A percentile compares a stretch with the other conserved stretches of the same genome.
Evolutionary conservation across 2,329 filamentous ascomycete species (phyloP).

Genomic region (Juglanconis sp.): DNA sequence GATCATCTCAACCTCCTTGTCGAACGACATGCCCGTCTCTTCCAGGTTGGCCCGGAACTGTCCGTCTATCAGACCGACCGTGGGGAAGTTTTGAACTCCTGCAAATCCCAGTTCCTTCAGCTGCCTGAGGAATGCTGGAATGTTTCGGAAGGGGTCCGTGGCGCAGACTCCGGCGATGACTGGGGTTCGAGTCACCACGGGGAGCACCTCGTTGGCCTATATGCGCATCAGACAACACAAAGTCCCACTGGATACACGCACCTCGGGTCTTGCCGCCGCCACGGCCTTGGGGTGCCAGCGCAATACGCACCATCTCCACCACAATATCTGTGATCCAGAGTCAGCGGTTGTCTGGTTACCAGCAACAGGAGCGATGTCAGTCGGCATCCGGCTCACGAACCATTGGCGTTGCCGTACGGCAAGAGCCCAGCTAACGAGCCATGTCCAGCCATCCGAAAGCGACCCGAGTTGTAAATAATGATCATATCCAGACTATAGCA

Average conservation of each 20-base stretch:
- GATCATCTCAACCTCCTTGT: slow-evolving; percentile 65
- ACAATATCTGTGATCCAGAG: slow-evolving; percentile 47
- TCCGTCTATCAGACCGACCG: slow-evolving; percentile 68
- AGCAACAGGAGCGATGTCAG: background rate
- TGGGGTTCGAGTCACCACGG: slow-evolving; percentile 59
- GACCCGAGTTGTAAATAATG: slow-evolving; percentile 69
- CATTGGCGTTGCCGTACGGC: slow-evolving; percentile 68
- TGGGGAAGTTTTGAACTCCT: slow-evolving; percentile 72
- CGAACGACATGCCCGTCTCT: slow-evolving; percentile 69
- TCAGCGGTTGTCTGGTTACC: background rate
- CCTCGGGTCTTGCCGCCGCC: background rate
- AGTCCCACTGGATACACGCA: too few species aligned
- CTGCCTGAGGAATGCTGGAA: slow-evolving; percentile 57
- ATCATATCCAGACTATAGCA: slow-evolving; percentile 55
- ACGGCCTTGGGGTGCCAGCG: too few species aligned
- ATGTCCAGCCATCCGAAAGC: slow-evolving; percentile 70
- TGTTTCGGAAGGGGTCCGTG: slow-evolving; percentile 66
- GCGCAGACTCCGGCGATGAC: slow-evolving; percentile 70
- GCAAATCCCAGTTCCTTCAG: slow-evolving; percentile 62
- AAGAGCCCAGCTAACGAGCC: slow-evolving; percentile 68
- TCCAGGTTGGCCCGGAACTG: slow-evolving; percentile 65
- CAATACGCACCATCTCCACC: slow-evolving; percentile 56
- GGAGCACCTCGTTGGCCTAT: slow-evolving; percentile 62
- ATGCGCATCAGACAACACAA: background rate
- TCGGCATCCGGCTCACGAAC: background rate